Evolutionary conservation across 352 stramenopile genomes (phyloP), one percentile per base, ranked within the genome.

Genomic region (Detonula confervacea): DNA sequence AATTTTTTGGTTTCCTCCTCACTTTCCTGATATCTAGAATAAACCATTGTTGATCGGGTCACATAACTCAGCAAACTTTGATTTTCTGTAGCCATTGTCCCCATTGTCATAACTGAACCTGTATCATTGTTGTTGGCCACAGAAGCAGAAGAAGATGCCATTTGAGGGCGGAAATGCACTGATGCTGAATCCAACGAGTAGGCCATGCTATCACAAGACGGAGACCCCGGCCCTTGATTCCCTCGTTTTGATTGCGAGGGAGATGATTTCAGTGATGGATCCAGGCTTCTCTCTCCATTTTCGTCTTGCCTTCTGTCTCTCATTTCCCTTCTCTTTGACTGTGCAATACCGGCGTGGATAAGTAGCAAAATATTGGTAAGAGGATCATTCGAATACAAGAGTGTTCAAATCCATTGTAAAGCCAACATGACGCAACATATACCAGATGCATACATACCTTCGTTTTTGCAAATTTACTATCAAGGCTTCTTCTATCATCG

Each of bases 121-220:
- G 65, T 73, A 25, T 61, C 72, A 64, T 69, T 61, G 35, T 70
- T 74, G 66, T n/a, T n/a, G n/a, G n/a, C n/a, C n/a, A n/a, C n/a
- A n/a, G n/a, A n/a, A n/a, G 30, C 62, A 62, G 33, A 56, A 44
- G 46, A n/a, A 69, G 56, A 76, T 24, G 37, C 9, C 44, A 46
- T 30, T 16, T 27, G 7, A 54, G 22, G 70, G 44, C 51, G 57
- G 24, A 70, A 67, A 35, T 80, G 37, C n/a, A n/a, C n/a, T 9
- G 75, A 86, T 25, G 83, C 63, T 25, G 81, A 86, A 75, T 92
- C 86, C 20, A 90, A 5, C 20, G 83, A 90, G 67, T 92, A 92
- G 14, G 86, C 83, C 47, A 92, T 74, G 12, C 82, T 90, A 14
- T 87, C 60, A 37, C 46, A 62, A n/a, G 73, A 82, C 25, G 67